Evolutionary conservation across 2,329 filamentous ascomycete genomes (phyloP), one percentile per base, ranked within the genome.

Genomic region (Berkeleyomyces basicola): DNA sequence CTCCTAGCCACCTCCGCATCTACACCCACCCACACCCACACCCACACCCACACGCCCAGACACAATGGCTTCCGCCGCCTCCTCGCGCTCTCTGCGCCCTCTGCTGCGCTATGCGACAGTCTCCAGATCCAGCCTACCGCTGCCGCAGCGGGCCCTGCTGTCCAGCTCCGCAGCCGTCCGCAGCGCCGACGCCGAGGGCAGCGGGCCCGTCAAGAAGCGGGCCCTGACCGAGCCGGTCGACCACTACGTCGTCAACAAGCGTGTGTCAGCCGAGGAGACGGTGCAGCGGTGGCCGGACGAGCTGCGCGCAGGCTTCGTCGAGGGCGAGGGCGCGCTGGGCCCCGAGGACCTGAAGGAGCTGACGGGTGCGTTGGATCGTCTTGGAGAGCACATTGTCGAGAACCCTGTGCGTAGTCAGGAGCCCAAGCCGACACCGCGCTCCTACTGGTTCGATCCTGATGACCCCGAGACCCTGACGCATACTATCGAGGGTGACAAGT

Each of bases 401-500:
- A 62, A 60, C 10, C 62, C 62, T 33, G 63, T 44, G 39, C 60
- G 60, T n/a, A 44, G 59, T 36, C 58, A 57, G 36, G 60, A 64
- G n/a, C 57, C 62, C 43, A 71, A 68, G 62, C 70, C 71, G 10
- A 73, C 72, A 67, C 74, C 67, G 67, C 68, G 71, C 53, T 72
- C 72, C 3, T 78, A 80, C 64, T 81, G 78, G 78, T 77, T 73
- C 68, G 75, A 78, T 66, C 73, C 76, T 46, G 75, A 76, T n/a
- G 78, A 79, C 66, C 71, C 72, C 11, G 77, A 79, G 59, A 71
- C 72, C 40, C 71, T 77, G 63, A 75, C 73, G 16, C 77, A 82
- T 65, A 78, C 82, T 67, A 73, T 76, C 0, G 81, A 85, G 62
- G 73, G 75, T 49, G 79, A 83, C 63, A 80, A 84, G 67, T 88